Percentiles rank a stretch among this genome's conserved stretches.
Evolutionary conservation across 139 green algal genomes (phyloP).

Genomic region (Deuterostichococcus epilithicus): DNA sequence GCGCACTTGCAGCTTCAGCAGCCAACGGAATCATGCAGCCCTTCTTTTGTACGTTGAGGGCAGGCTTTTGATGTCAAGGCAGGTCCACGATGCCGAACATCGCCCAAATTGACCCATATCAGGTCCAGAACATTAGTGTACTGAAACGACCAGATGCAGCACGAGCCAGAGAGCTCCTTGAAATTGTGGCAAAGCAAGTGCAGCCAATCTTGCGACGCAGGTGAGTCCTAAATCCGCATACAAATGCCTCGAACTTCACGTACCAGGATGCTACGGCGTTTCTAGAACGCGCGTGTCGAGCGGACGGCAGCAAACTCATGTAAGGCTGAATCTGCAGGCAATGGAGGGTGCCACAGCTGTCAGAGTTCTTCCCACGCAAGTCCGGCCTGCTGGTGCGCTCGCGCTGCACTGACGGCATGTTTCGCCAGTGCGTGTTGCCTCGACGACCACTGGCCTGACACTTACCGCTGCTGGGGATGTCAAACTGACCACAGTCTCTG

Average conservation of each 20-base stretch:
- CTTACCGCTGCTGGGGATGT: background rate
- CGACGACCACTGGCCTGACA: background rate
- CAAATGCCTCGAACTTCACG: no score
- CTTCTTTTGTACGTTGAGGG: no score
- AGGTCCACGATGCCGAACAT: background rate
- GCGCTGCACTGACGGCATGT: constrained; percentile 40
- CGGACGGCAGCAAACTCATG: no score
- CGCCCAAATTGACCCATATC: background rate
- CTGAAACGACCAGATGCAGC: background rate
- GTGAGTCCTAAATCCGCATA: no score
- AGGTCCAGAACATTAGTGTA: background rate
- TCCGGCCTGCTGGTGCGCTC: constrained; percentile 41
- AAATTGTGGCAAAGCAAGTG: constrained; percentile 64
- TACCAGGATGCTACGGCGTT: no score
- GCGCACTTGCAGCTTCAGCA: no score
- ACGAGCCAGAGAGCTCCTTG: constrained; percentile 53
- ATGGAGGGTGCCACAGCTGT: constrained; percentile 60
- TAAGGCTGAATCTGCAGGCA: constrained; percentile 18
- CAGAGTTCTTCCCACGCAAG: constrained; percentile 72
- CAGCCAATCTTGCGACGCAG: constrained; percentile 73
- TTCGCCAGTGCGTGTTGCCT: background rate
- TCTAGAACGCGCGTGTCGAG: no score
- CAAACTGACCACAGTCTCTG: background rate
- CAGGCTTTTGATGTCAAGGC: no score
- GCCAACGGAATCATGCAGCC: no score